Evolutionary conservation across 2,329 filamentous ascomycete genomes (phyloP).

Genomic region (Penicillium sclerotiorum): DNA sequence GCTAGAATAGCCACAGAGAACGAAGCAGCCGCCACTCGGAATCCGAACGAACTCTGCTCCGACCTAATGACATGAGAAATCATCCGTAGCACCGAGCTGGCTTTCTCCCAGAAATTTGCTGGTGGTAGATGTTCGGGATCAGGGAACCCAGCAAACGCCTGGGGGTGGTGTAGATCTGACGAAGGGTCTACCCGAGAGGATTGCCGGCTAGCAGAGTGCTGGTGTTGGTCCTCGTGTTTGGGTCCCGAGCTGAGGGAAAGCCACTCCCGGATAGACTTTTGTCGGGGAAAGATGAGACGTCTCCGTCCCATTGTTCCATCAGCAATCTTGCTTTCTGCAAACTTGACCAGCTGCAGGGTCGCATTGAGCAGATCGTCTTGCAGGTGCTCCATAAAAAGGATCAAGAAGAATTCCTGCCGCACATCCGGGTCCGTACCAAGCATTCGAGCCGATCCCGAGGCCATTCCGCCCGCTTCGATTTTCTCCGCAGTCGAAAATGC

Average conservation of each 20-base stretch:
- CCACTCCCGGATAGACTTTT: conserved; percentile 66
- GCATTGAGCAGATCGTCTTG: conserved; percentile 61
- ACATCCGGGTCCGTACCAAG: conserved; percentile 30
- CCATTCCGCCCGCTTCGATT: conserved; percentile 24
- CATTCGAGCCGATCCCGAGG: neutral
- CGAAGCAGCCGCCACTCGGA: conserved; percentile 70
- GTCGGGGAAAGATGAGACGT: conserved; percentile 64
- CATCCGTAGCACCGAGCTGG: conserved; percentile 60
- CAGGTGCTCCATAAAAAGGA: conserved; percentile 66
- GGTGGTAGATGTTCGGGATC: conserved; percentile 75
- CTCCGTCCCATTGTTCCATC: conserved; percentile 66
- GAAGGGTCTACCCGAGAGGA: conserved; percentile 20
- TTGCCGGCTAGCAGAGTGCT: conserved; percentile 10
- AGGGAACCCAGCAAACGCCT: conserved; percentile 43
- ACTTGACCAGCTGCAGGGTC: conserved; percentile 64
- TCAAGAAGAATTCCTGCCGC: conserved; percentile 64
- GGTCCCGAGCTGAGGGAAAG: conserved; percentile 18
- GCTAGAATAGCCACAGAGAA: conserved; percentile 70
- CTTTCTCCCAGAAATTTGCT: conserved; percentile 60
- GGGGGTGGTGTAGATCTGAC: conserved; percentile 60
- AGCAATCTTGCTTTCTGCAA: conserved; percentile 63
- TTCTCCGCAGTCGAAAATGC: conserved; percentile 32
- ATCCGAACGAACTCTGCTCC: conserved; percentile 67
- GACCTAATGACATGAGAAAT: conserved; percentile 64
- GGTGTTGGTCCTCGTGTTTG: conserved; percentile 7